Percentiles rank a stretch among this genome's conserved stretches.
Conservation (phyloP, 1,139 yeast genomes). For the Suhomyces chickasaworum region DNA sequence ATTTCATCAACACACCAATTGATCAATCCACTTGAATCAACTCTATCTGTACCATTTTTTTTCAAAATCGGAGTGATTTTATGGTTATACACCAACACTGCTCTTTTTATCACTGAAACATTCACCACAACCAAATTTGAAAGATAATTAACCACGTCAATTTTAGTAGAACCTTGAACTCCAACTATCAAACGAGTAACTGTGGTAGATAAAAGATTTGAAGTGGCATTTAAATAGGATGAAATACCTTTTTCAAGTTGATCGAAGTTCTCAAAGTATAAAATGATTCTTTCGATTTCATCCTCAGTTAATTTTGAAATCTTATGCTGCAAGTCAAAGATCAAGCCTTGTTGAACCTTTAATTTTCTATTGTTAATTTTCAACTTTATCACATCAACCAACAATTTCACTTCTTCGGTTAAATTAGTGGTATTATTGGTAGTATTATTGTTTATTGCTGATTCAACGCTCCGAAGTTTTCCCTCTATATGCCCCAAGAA, state of each 20-base stretch:
- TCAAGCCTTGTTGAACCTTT: slow-evolving; percentile 41
- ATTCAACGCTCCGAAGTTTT: slow-evolving; percentile 27
- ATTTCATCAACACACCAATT: slow-evolving; percentile 76
- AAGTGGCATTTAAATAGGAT: slow-evolving; percentile 41
- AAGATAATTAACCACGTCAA: slow-evolving; percentile 47
- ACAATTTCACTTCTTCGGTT: slow-evolving; percentile 37
- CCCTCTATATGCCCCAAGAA: slow-evolving; percentile 47
- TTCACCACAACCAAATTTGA: slow-evolving; percentile 47
- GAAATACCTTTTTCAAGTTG: slow-evolving; percentile 42
- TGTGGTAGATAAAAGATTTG: slow-evolving; percentile 35
- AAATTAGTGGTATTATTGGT: slow-evolving; percentile 10
- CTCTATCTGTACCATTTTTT: slow-evolving; percentile 26
- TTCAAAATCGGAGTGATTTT: slow-evolving; percentile 39
- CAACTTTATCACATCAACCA: slow-evolving; percentile 41
- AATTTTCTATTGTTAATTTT: slow-evolving; percentile 41
- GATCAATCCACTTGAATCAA: slow-evolving; percentile 48
- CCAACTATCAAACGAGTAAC: slow-evolving; percentile 42
- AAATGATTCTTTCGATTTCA: slow-evolving; percentile 38
- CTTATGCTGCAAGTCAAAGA: slow-evolving; percentile 42
- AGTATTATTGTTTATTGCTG: slow-evolving; percentile 16
- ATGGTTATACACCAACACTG: slow-evolving; percentile 36
- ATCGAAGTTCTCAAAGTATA: slow-evolving; percentile 40
- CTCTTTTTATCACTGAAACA: slow-evolving; percentile 42
- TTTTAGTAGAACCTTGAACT: slow-evolving; percentile 48
- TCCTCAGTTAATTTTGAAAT: slow-evolving; percentile 34